Base-by-base conservation (phyloP, 2,329 filamentous ascomycete genomes). In the Sporothrix inflata region DNA sequence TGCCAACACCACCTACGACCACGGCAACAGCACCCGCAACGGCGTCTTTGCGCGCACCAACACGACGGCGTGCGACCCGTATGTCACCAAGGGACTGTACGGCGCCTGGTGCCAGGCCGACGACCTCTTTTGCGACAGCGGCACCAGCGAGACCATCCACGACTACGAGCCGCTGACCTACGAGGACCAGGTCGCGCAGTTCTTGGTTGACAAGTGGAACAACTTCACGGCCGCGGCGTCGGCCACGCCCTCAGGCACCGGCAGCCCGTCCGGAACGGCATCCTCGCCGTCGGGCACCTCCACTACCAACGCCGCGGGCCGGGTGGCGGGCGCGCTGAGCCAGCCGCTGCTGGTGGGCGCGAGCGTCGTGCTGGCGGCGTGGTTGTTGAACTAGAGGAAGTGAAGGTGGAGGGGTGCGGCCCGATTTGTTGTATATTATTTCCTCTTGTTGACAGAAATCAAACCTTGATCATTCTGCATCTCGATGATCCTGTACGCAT, bases 101-200 rank as follows among this genome's bases (percentile, higher is more conserved):
- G 66, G 27, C 30, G n/a, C 66, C 19, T 69, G 30, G 19, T 69
- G 66, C 49, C 47, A 69, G 66, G 66, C 66, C 49, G 30, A 55
- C 66, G 66, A 55, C 30, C 14, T 69, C 9, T 69, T 40, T n/a
- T 69, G 66, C 66, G 66, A 69, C 66, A 61, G 57, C 57, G 57
- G 57, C 19, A 40, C 57, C 57, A 61, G 57, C 57, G 3, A 5
- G 4, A 4, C 8, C 30, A 12, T 61, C 16, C 57, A 61, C 57
- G n/a, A 11, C 9, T n/a, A 11, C 34, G 57, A 61, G 57, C 57
- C 30, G 30, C 9, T 40, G 7, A 61, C 57, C 8, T 40, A 40
- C n/a, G 8, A 61, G 57, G 19, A 61, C 34, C 27, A 40, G 27
- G 34, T 61, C n/a, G 19, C 9, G 19, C 57, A 61, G 57, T 61